phyloP scores from a whole-genome alignment of 331 rosid genomes.

The Quercus tomentella region DNA sequence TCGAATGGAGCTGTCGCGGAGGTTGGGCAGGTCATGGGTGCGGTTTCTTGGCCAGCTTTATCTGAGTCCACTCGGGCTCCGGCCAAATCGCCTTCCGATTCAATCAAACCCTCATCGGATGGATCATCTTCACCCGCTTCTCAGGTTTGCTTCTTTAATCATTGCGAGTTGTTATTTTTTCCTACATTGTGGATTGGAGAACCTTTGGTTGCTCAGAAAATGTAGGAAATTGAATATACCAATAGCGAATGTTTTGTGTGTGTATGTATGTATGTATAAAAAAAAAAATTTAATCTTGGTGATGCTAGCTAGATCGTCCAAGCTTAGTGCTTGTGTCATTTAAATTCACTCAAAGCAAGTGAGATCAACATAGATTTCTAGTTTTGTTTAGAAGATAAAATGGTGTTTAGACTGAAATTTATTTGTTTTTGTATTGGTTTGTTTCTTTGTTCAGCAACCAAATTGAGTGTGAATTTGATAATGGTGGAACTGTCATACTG shows the following conservation, averaged over 20 bases:
- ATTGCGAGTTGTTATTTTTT: no score
- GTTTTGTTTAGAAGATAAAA: not conserved
- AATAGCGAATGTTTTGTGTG: no score
- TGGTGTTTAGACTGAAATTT: not conserved
- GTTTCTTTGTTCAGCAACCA: not conserved
- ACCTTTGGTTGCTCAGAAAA: no score
- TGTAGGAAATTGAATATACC: no score
- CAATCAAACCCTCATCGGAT: constrained; percentile 48
- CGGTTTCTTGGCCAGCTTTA: constrained; percentile 69
- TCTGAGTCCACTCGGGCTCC: constrained; percentile 55
- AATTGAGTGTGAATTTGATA: not conserved
- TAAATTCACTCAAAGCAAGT: not conserved
- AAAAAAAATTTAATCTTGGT: not conserved
- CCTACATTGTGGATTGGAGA: no score
- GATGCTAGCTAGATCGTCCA: not conserved
- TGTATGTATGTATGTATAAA: no score
- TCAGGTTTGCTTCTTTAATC: constrained; percentile 51
- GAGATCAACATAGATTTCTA: not conserved
- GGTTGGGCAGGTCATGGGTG: constrained; percentile 68
- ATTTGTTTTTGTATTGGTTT: not conserved
- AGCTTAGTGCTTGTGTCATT: not conserved
- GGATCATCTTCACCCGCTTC: constrained; percentile 38
- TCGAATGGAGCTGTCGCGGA: constrained; percentile 49
- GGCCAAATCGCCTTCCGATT: constrained; percentile 48
- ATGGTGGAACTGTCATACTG: not conserved